Conservation (phyloP, 352 stramenopile genomes). For the Globisporangium alternatum region DNA sequence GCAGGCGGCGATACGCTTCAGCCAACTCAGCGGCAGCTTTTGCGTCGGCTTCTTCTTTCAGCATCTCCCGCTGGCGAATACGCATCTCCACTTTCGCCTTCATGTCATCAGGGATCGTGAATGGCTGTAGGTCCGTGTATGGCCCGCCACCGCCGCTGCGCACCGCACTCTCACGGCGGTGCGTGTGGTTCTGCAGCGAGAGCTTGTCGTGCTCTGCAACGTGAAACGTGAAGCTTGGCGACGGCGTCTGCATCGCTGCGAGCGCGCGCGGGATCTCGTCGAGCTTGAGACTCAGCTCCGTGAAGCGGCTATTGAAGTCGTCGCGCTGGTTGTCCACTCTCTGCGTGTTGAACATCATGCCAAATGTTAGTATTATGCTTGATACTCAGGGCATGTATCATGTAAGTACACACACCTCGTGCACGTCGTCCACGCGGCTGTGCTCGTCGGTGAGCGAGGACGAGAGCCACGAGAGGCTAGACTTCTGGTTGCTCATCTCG, state of each 20-base stretch:
- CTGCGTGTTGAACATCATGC: slow-evolving; percentile 18
- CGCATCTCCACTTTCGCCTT: slow-evolving; percentile 67
- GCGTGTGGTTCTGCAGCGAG: slow-evolving; percentile 46
- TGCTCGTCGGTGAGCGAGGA: slow-evolving; percentile 51
- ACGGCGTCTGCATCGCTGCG: slow-evolving; percentile 38
- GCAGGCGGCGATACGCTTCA: slow-evolving; percentile 57
- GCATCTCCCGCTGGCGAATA: slow-evolving; percentile 54
- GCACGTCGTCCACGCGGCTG: slow-evolving; percentile 37
- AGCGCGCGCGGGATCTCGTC: slow-evolving; percentile 55
- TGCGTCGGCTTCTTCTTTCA: slow-evolving; percentile 46
- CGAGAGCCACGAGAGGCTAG: slow-evolving; percentile 39
- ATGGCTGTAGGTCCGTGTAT: slow-evolving; percentile 68
- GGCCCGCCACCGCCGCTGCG: slow-evolving; percentile 25
- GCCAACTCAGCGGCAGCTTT: slow-evolving; percentile 43
- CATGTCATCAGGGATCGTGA: slow-evolving; percentile 81
- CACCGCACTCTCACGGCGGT: slow-evolving; percentile 20
- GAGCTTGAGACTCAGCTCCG: slow-evolving; percentile 61
- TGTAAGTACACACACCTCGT: slow-evolving; percentile 30
- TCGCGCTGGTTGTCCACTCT: slow-evolving; percentile 73
- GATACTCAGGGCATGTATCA: neutral
- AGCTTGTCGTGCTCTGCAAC: slow-evolving; percentile 46
- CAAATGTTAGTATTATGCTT: neutral
- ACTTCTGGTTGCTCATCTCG: slow-evolving; percentile 57
- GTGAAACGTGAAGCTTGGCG: slow-evolving; percentile 47
- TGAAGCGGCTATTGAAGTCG: slow-evolving; percentile 55